Evolutionary conservation across 192 early-diverging fungal species (phyloP).

Genomic region (Backusella psychrophila): DNA sequence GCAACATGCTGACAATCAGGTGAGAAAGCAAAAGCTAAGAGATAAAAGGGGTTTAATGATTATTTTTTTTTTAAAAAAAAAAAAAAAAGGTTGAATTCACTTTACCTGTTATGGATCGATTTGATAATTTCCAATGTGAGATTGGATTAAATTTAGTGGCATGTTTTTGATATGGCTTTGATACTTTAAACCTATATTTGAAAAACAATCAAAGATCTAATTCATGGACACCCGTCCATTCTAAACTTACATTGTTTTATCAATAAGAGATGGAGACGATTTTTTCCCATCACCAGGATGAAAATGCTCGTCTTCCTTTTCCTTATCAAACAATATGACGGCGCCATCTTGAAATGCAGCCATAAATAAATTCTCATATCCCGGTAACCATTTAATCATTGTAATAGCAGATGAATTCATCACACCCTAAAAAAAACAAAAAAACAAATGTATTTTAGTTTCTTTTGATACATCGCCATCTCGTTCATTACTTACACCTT

Average conservation of each 20-base stretch:
- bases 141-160: constrained; percentile 43
- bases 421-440: constrained; percentile 46
- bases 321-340: constrained; percentile 85
- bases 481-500: constrained; percentile 49
- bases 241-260: background rate
- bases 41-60: background rate
- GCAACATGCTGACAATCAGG: constrained; percentile 86
- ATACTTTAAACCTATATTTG: constrained; percentile 41
- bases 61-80: background rate
- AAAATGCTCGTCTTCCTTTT: constrained; percentile 78
- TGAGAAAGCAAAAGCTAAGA: constrained; percentile 76
- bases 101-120: constrained; percentile 30
- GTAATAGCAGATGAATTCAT: constrained; percentile 72
- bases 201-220: too few relatives aligned
- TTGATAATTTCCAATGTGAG: constrained; percentile 32
- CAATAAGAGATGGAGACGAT: background rate
- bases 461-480: too few relatives aligned
- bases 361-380: constrained; percentile 81
- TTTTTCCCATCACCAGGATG: constrained; percentile 11
- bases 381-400: constrained; percentile 87
- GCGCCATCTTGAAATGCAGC: constrained; percentile 84
- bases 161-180: constrained; percentile 49
- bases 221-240: too few relatives aligned
- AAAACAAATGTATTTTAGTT: background rate
- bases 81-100: background rate